phyloP scores from a whole-genome alignment of 1,139 yeast genomes.

The Yamadazyma kanchanaburiensis region DNA sequence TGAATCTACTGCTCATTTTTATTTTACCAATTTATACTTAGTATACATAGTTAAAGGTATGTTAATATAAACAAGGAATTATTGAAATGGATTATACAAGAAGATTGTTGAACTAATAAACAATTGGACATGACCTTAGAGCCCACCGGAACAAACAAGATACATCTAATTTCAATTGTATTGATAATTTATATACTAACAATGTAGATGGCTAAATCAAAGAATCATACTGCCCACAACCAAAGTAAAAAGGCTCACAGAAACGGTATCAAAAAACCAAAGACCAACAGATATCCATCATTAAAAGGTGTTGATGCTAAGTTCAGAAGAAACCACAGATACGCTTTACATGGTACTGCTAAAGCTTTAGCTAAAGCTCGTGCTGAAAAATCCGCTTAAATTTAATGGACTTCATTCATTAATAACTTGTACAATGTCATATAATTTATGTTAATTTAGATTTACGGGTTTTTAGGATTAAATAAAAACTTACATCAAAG shows the following conservation, averaged over 20 bases:
- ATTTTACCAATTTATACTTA: conserved; percentile 5
- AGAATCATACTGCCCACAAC: conserved; percentile 99
- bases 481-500: conserved; percentile 8
- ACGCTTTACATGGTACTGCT: conserved; percentile 97
- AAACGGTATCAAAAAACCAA: conserved; percentile 99
- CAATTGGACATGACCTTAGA: background rate
- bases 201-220: conserved; percentile 82
- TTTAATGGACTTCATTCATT: conserved; percentile 6
- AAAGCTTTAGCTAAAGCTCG: conserved; percentile 84
- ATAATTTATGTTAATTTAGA: conserved; percentile 11
- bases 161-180: background rate
- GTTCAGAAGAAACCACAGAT: conserved; percentile 99
- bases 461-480: conserved; percentile 10
- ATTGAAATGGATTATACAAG: no score
- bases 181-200: conserved; percentile 11
- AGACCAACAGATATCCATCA: conserved; percentile 96
- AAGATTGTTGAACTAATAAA: background rate
- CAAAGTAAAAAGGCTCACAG: conserved; percentile 99
- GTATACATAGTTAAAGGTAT: conserved; percentile 10
- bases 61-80: conserved; percentile 4
- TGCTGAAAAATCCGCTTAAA: conserved; percentile 39
- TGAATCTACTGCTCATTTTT: conserved; percentile 6
- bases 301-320: conserved; percentile 98
- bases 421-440: conserved; percentile 9
- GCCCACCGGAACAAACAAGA: background rate